A percentile compares a stretch with the other conserved stretches of the same genome.
Evolutionary conservation across 257 asterid genomes (phyloP).

Genomic region (Lycium ferocissimum): DNA sequence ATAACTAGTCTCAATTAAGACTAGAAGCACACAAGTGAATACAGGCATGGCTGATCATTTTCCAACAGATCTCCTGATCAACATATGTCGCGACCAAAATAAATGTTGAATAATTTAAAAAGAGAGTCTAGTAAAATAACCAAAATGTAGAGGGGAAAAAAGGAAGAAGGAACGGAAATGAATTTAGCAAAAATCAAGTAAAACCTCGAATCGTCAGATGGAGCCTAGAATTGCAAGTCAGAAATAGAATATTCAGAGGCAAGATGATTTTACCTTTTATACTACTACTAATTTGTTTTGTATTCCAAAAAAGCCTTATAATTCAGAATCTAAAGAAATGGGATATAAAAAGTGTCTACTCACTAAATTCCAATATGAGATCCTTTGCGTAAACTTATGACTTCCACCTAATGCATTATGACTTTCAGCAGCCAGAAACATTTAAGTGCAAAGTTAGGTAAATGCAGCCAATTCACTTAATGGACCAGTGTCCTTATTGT

Average conservation of each 20-base stretch:
- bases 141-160: not conserved
- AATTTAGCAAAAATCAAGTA: not conserved
- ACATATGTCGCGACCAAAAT: not conserved
- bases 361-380: not conserved
- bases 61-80: constrained; percentile 10
- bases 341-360: not conserved
- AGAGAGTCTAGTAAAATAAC: not conserved
- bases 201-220: not conserved
- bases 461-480: constrained; percentile 36
- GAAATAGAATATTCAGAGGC: too few species aligned
- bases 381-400: constrained; percentile 4
- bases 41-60: not conserved
- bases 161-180: not conserved
- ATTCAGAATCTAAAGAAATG: not conserved
- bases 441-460: constrained; percentile 39
- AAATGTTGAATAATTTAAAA: not conserved
- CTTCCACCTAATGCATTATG: constrained; percentile 15
- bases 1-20: not conserved
- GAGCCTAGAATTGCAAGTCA: too few species aligned
- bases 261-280: not conserved
- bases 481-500: constrained; percentile 19
- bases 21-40: not conserved
- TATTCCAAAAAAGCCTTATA: not conserved
- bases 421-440: not conserved
- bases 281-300: not conserved